These are phyloP conservation scores for Torrubiella hemipterigena DNA, from an alignment of 2,329 filamentous ascomycete genomes.

Conservation along the genomic window DNA sequence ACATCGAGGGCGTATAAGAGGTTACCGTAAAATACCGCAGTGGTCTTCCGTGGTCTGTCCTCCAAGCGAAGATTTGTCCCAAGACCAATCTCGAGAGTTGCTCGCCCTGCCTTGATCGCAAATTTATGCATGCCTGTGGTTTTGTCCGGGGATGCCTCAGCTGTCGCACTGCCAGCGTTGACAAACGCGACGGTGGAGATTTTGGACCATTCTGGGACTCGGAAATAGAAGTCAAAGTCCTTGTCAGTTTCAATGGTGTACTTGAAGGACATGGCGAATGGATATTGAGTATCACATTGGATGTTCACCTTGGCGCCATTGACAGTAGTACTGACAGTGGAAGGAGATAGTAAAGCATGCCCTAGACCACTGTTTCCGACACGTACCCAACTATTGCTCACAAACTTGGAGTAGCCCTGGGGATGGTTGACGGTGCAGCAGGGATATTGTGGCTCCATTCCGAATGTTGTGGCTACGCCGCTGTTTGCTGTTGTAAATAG, in stretches of 20 bases:
- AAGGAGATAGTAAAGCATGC: slow-evolving; percentile 37
- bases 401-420: slow-evolving; percentile 44
- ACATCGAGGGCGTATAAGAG: slow-evolving; percentile 30
- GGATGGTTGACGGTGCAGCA: slow-evolving; percentile 49
- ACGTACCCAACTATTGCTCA: slow-evolving; percentile 32
- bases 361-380: slow-evolving; percentile 30
- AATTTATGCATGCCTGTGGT: slow-evolving; percentile 13
- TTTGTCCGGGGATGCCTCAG: slow-evolving; percentile 5
- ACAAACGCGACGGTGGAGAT: slow-evolving; percentile 8
- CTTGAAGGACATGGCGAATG: slow-evolving; percentile 14
- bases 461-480: slow-evolving; percentile 26
- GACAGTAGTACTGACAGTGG: slow-evolving; percentile 24
- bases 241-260: slow-evolving; percentile 15
- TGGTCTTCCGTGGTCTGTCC: slow-evolving; percentile 18
- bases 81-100: slow-evolving; percentile 10
- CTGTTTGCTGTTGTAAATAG: slow-evolving; percentile 35
- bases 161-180: background rate
- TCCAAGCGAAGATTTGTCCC: slow-evolving; percentile 10
- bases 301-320: slow-evolving; percentile 22
- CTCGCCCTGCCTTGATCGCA: slow-evolving; percentile 8
- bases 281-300: slow-evolving; percentile 36
- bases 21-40: slow-evolving; percentile 29
- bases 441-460: slow-evolving; percentile 37
- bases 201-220: slow-evolving; percentile 15
- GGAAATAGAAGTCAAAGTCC: slow-evolving; percentile 15